Conservation (phyloP, 345 rosid species). For the Linum lewisii region DNA sequence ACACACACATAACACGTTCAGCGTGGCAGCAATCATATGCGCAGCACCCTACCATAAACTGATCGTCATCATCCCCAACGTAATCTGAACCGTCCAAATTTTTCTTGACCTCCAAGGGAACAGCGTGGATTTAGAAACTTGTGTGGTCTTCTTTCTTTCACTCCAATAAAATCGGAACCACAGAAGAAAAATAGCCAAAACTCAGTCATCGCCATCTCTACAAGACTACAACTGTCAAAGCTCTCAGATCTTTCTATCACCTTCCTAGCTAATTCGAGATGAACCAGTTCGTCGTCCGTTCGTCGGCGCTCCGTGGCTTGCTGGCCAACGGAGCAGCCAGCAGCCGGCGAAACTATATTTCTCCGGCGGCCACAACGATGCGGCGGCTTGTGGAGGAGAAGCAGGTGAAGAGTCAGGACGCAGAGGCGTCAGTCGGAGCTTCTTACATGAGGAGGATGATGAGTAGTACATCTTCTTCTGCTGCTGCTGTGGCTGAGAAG, state of each 20-base stretch:
- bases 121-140: background rate
- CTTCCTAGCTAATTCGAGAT: constrained; percentile 12
- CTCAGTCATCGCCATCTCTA: background rate
- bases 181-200: background rate
- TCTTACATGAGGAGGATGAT: constrained; percentile 20
- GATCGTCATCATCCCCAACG: too few species aligned
- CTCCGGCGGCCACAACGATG: constrained; percentile 8
- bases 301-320: constrained; percentile 20
- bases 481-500: constrained; percentile 10
- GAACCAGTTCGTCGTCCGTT: constrained; percentile 23
- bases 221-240: background rate
- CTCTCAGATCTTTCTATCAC: background rate
- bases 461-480: constrained; percentile 11
- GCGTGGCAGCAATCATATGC: too few species aligned
- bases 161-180: background rate
- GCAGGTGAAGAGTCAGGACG: background rate
- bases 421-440: constrained; percentile 1
- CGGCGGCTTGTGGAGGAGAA: constrained; percentile 1
- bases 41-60: too few species aligned
- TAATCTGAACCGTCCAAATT: background rate
- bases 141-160: background rate
- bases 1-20: too few species aligned
- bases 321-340: constrained; percentile 9
- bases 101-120: background rate
- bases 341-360: background rate